Evolutionary conservation across 192 early-diverging fungal genomes (phyloP), one percentile per base, ranked within the genome.

Genomic region (Backusella australiensis): DNA sequence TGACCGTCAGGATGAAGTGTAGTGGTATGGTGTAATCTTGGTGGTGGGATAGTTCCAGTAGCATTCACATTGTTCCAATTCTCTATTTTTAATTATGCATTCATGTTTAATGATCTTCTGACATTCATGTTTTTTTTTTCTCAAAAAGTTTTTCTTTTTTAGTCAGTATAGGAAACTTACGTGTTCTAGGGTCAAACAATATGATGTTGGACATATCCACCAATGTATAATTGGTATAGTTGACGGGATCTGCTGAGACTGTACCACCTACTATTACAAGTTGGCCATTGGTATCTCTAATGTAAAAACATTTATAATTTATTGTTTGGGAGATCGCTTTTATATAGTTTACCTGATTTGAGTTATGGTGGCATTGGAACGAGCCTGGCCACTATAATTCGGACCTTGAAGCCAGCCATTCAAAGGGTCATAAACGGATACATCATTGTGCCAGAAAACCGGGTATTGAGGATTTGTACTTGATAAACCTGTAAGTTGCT

Each of bases 151-250:
- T 49, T 14, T 14, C 21, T 53, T 17, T 36, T 23, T 36, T 23
- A 12, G 68, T 38, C 8, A 42, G 41, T 35, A 42, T 59, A 41
- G 21, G 19, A 21, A 21, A 46, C 72, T 42, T 73, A 73, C 72
- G 46, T 44, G 46, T 44, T 53, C 72, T 35, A 34, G 72, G 32
- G 36, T 73, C 72, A 29, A 63, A 63, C 6, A 73, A 34, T 9
- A 73, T 73, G 14, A 73, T 73, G 8, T 73, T 53, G 14, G 72
- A 63, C 72, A 73, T 73, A 26, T 73, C 26, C 12, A 53, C 72
- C 52, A 73, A 26, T 9, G 72, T 53, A 38, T 63, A 73, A 38
- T 73, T 73, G 8, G 52, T 65, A 38, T 38, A 34, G 34, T 53
- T 29, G 56, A 73, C 9, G 56, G 56, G 56, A 63, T 63, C 56